phyloP scores from a whole-genome alignment of 2,329 filamentous ascomycete genomes.

The Fusarium musae region DNA sequence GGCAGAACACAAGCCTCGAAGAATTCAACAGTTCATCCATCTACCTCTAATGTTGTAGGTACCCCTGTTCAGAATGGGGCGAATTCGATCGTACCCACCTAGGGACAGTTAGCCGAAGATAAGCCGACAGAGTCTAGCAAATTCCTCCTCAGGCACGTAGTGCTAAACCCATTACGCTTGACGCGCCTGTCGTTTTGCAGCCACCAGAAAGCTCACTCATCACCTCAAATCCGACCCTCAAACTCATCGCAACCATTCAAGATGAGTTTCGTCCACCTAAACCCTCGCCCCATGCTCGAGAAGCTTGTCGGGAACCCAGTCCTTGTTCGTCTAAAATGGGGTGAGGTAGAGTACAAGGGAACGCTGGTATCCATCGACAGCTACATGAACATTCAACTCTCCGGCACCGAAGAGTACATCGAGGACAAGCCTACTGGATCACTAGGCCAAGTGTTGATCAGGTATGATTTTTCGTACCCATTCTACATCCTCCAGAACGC shows the following conservation, averaged over 20 bases:
- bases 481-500: not conserved
- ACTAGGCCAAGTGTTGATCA: slow-evolving; percentile 90
- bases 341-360: slow-evolving; percentile 96
- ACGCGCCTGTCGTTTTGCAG: slow-evolving; percentile 39
- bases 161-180: slow-evolving; percentile 29
- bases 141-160: slow-evolving; percentile 37
- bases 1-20: not conserved
- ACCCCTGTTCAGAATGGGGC: not conserved
- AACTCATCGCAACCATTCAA: slow-evolving; percentile 34
- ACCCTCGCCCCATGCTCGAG: slow-evolving; percentile 97
- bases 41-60: not conserved
- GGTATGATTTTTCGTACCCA: slow-evolving; percentile 62
- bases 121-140: slow-evolving; percentile 16
- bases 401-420: slow-evolving; percentile 91
- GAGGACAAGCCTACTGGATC: slow-evolving; percentile 85
- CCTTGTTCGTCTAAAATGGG: slow-evolving; percentile 95
- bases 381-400: slow-evolving; percentile 98
- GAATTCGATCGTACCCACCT: not conserved
- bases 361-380: slow-evolving; percentile 91
- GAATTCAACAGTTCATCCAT: not conserved
- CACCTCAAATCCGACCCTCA: slow-evolving; percentile 32
- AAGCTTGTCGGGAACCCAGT: slow-evolving; percentile 91
- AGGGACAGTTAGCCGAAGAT: slow-evolving; percentile 25
- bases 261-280: slow-evolving; percentile 83
- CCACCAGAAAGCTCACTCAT: slow-evolving; percentile 36